phyloP scores from a whole-genome alignment of 129 eudicot genomes.

The Glebionis coronaria region DNA sequence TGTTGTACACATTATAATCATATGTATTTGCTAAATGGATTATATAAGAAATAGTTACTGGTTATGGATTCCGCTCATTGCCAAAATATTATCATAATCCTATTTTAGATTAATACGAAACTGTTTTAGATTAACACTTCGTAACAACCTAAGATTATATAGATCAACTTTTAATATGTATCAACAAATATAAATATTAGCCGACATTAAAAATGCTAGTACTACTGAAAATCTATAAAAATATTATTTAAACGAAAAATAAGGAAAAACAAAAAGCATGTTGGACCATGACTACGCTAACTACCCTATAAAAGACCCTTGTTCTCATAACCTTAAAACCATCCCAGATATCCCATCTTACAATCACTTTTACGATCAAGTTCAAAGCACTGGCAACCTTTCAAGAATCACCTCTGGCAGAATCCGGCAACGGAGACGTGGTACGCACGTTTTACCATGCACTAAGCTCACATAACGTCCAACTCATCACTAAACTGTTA shows the following conservation, averaged over 20 bases:
- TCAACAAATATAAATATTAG: too few species aligned
- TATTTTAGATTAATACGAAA: too few species aligned
- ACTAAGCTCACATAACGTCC: slow-evolving; percentile 65
- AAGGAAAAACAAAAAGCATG: not conserved
- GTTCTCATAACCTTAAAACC: not conserved
- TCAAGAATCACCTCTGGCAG: slow-evolving; percentile 60
- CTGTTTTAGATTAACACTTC: too few species aligned
- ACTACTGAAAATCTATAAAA: not conserved
- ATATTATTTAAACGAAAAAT: not conserved
- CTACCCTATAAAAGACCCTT: slow-evolving; percentile 20
- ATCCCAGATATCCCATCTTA: slow-evolving; percentile 7
- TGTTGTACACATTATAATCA: too few species aligned
- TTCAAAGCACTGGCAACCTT: slow-evolving; percentile 73
- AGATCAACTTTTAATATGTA: too few species aligned
- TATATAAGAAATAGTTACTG: too few species aligned
- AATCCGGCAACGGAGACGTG: slow-evolving; percentile 57
- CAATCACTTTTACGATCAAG: slow-evolving; percentile 6
- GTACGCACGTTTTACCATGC: slow-evolving; percentile 90
- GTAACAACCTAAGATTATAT: too few species aligned
- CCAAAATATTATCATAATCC: too few species aligned
- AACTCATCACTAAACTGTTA: slow-evolving; percentile 52
- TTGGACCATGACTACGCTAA: slow-evolving; percentile 8
- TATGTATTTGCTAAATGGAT: too few species aligned
- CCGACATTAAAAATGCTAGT: too few species aligned
- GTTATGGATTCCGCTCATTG: too few species aligned